Percentiles rank a stretch among this genome's conserved stretches.
Evolutionary conservation across 768 basidiomycete genomes (phyloP).

Genomic region (Russula earlei): DNA sequence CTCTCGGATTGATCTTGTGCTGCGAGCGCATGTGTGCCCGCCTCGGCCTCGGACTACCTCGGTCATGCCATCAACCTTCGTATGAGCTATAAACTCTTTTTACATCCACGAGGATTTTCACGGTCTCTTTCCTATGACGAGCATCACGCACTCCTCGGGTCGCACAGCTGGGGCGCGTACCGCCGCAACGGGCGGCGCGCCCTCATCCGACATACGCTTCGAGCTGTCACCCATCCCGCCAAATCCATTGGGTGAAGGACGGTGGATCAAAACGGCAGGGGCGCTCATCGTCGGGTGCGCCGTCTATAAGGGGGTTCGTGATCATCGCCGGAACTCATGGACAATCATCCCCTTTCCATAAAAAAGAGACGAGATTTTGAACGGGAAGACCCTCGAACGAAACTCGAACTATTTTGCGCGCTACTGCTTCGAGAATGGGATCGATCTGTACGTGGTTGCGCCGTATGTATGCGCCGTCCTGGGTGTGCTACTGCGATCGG

Average conservation of each 20-base stretch:
- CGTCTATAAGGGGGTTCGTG: no score
- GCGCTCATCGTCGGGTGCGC: constrained; percentile 69
- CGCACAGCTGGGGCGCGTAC: not conserved
- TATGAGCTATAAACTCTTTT: constrained; percentile 1
- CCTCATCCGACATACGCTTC: constrained; percentile 27
- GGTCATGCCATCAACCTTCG: constrained; percentile 7
- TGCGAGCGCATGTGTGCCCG: not conserved
- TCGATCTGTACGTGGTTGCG: constrained; percentile 48
- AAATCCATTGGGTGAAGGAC: constrained; percentile 62
- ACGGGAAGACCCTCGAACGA: constrained; percentile 79
- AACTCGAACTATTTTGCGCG: constrained; percentile 84
- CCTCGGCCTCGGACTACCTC: not conserved
- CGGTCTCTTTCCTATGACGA: not conserved
- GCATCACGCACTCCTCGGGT: not conserved
- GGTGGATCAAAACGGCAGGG: constrained; percentile 62
- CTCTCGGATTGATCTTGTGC: not conserved
- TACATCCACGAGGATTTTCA: not conserved
- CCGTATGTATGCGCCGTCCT: constrained; percentile 17
- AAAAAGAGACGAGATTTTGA: constrained; percentile 84
- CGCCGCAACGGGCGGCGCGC: not conserved
- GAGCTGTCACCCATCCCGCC: constrained; percentile 46
- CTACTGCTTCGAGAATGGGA: constrained; percentile 81
- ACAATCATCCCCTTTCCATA: not conserved
- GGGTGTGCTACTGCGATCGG: constrained; percentile 18
- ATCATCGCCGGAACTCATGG: not conserved